phyloP scores from a whole-genome alignment of 2,329 filamentous ascomycete species.

The Sporothrix variecibatus region DNA sequence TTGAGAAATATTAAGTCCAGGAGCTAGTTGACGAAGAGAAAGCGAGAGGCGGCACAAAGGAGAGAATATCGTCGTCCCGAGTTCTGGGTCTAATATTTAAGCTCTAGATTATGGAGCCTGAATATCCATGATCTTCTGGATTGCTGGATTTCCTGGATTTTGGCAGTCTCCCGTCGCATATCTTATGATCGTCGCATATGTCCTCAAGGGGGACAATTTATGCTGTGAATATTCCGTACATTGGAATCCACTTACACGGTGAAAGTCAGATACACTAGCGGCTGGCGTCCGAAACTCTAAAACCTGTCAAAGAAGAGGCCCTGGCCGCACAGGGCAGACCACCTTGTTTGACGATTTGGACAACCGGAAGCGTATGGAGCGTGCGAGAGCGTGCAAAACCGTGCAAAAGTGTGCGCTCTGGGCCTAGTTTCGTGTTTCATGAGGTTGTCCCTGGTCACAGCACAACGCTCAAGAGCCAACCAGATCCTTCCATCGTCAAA shows the following conservation, averaged over 20 bases:
- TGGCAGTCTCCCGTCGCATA: background rate
- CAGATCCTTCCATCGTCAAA: background rate
- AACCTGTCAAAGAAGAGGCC: background rate
- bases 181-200: conserved; percentile 8
- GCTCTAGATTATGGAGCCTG: background rate
- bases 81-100: background rate
- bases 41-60: background rate
- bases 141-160: background rate
- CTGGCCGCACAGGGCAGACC: background rate
- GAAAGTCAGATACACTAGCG: background rate
- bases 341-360: background rate
- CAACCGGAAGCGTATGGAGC: background rate
- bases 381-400: background rate
- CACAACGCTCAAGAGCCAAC: background rate
- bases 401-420: background rate
- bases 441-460: background rate
- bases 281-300: conserved; percentile 20
- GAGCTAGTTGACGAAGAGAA: background rate
- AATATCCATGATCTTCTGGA: background rate
- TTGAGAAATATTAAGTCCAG: background rate
- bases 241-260: background rate
- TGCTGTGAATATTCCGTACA: background rate
- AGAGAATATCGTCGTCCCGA: background rate
- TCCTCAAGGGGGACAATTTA: background rate
- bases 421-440: conserved; percentile 10